Evolutionary conservation across 176 grass and related monocot species (phyloP).

Genomic region (Musa schizocarpa): DNA sequence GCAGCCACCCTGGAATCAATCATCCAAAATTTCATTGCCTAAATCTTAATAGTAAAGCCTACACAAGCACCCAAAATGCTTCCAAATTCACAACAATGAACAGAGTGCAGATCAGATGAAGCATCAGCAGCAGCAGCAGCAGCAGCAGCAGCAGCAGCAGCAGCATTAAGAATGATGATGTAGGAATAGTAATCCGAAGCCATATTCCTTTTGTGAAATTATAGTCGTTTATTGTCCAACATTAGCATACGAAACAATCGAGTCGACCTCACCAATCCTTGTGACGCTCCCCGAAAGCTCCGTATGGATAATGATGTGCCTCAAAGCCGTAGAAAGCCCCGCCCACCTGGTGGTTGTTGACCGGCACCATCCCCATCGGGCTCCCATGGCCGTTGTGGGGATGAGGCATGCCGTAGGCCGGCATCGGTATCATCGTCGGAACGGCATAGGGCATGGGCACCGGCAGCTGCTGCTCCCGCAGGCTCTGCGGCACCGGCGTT

Average conservation of each 20-base stretch:
- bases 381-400: conserved; percentile 7
- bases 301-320: not conserved
- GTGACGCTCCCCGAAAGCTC: not conserved
- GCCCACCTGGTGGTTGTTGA: not conserved
- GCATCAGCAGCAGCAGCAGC: too few relatives aligned
- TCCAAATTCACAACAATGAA: too few relatives aligned
- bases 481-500: conserved; percentile 30
- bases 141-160: too few relatives aligned
- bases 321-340: not conserved
- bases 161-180: too few relatives aligned
- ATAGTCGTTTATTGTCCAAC: too few relatives aligned
- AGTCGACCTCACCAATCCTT: not conserved
- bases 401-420: conserved; percentile 18
- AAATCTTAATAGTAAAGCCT: too few relatives aligned
- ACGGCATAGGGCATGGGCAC: conserved; percentile 25
- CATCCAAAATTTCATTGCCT: too few relatives aligned
- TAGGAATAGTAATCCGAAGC: too few relatives aligned
- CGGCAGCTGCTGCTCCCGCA: conserved; percentile 24
- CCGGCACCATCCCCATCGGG: not conserved
- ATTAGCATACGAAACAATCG: not conserved
- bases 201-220: too few relatives aligned
- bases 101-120: too few relatives aligned
- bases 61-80: too few relatives aligned
- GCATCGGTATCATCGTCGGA: conserved; percentile 1
- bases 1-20: too few relatives aligned